A percentile compares a stretch with the other conserved stretches of the same genome.
Evolutionary conservation across 257 asterid species (phyloP).

Genomic region (Solanum sejunctum): DNA sequence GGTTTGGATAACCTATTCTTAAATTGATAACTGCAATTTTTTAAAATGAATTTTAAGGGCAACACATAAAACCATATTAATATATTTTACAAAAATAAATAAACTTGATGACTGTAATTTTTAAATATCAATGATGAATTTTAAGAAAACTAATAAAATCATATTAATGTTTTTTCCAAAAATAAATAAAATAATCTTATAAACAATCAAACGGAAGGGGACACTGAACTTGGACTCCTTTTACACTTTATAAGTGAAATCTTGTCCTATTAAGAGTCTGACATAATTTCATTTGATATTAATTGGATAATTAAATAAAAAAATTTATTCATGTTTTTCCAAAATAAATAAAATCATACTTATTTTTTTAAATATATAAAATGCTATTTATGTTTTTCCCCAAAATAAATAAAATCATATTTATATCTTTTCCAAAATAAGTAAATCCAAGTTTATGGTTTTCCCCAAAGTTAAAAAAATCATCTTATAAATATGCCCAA

Average conservation of each 20-base stretch:
- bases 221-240: neutral
- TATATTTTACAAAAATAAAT: neutral
- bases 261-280: neutral
- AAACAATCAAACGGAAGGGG: neutral
- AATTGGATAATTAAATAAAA: neutral
- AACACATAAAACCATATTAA: neutral
- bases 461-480: neutral
- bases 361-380: neutral
- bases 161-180: neutral
- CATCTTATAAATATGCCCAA: neutral
- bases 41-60: too few relatives aligned
- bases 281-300: too few relatives aligned
- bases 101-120: neutral
- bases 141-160: too few relatives aligned
- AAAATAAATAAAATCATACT: too few relatives aligned
- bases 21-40: too few relatives aligned
- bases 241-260: neutral
- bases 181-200: neutral
- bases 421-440: neutral
- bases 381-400: neutral
- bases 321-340: too few relatives aligned
- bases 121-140: too few relatives aligned
- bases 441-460: neutral
- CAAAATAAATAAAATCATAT: neutral
- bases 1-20: neutral